These are phyloP conservation scores for Cladosporium cucumerinum DNA, from an alignment of 2,329 filamentous ascomycete genomes.

Conservation along the genomic window DNA sequence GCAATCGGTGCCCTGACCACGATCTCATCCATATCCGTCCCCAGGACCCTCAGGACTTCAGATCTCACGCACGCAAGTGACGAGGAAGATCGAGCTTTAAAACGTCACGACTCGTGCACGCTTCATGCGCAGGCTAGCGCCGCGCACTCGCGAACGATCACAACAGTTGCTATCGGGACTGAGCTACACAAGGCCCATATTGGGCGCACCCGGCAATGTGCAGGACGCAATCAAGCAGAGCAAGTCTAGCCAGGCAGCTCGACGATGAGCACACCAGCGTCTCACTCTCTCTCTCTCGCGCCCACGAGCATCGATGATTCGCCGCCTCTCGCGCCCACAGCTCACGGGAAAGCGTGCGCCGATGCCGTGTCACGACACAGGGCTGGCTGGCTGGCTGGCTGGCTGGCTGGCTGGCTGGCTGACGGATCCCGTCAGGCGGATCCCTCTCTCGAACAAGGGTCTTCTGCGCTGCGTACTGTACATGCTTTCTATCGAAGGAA, in stretches of 20 bases:
- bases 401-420: background rate
- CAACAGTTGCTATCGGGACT: background rate
- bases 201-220: background rate
- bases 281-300: conserved; percentile 11
- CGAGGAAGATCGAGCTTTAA: background rate
- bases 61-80: conserved; percentile 7
- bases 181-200: conserved; percentile 12
- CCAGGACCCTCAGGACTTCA: background rate
- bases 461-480: background rate
- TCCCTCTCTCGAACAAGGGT: conserved; percentile 9
- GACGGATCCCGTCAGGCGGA: conserved; percentile 13
- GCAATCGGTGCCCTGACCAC: background rate
- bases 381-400: background rate
- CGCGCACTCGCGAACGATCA: conserved; percentile 6
- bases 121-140: conserved; percentile 1
- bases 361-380: conserved; percentile 13
- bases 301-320: conserved; percentile 9
- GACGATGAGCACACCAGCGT: background rate
- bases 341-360: conserved; percentile 13
- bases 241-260: background rate
- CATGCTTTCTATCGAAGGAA: background rate
- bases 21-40: background rate
- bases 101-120: background rate
- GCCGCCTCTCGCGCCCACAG: conserved; percentile 4
- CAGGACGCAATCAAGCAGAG: background rate